Evolutionary conservation across 2,329 filamentous ascomycete species (phyloP).

Genomic region (Pleomassaria siparia): DNA sequence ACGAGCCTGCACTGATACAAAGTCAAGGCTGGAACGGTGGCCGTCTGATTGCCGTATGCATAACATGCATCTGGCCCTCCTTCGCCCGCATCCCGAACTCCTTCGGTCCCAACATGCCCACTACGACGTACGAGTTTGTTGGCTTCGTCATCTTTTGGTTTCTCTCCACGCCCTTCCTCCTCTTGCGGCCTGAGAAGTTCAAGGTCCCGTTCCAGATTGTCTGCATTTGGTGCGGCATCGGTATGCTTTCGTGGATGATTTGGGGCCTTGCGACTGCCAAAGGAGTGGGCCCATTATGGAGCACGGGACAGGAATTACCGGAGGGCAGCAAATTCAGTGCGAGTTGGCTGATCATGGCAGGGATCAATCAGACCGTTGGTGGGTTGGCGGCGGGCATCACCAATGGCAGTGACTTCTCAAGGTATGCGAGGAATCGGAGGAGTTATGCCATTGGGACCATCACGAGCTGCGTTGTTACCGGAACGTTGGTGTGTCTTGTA

Average conservation of each 20-base stretch:
- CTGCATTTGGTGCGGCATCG: conserved; percentile 47
- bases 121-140: conserved; percentile 39
- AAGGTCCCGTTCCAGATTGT: conserved; percentile 51
- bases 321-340: conserved; percentile 40
- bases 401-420: conserved; percentile 49
- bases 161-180: conserved; percentile 48
- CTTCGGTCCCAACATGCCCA: conserved; percentile 35
- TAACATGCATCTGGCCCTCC: conserved; percentile 41
- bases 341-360: conserved; percentile 51
- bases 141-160: conserved; percentile 41
- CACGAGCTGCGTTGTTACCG: conserved; percentile 44
- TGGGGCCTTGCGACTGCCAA: conserved; percentile 50
- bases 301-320: conserved; percentile 40
- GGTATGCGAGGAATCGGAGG: conserved; percentile 42
- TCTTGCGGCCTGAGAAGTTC: conserved; percentile 54
- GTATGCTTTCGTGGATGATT: conserved; percentile 52
- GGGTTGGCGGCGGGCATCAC: conserved; percentile 46
- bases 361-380: conserved; percentile 49
- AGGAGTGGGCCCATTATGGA: conserved; percentile 49
- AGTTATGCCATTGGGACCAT: conserved; percentile 46
- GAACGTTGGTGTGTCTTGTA: conserved; percentile 46
- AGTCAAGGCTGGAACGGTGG: conserved; percentile 40
- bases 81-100: conserved; percentile 39
- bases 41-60: conserved; percentile 34
- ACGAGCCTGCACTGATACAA: conserved; percentile 4